A percentile compares a stretch with the other conserved stretches of the same genome.
Conservation (phyloP, 2,329 filamentous ascomycete species). For the Herpotrichia juniperi region DNA sequence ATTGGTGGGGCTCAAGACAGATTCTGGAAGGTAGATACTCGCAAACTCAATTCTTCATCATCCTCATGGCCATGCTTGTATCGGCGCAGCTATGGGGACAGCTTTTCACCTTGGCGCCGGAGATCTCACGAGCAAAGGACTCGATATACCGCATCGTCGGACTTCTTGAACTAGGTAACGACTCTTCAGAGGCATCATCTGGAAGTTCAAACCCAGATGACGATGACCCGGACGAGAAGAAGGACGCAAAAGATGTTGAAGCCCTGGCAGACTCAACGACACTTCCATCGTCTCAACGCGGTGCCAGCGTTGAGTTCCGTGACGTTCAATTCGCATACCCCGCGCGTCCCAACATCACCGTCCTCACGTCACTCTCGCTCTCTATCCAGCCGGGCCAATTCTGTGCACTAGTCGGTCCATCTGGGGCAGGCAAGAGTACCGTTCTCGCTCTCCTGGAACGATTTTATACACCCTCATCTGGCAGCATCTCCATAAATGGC, state of each 20-base stretch:
- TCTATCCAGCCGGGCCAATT: slow-evolving; percentile 65
- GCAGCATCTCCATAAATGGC: slow-evolving; percentile 60
- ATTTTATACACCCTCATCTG: slow-evolving; percentile 59
- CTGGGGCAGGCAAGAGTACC: slow-evolving; percentile 71
- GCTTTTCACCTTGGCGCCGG: slow-evolving; percentile 76
- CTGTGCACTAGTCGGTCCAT: slow-evolving; percentile 68
- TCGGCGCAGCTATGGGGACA: slow-evolving; percentile 76
- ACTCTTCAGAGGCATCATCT: slow-evolving; percentile 56
- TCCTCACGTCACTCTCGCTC: slow-evolving; percentile 63
- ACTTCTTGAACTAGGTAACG: slow-evolving; percentile 46
- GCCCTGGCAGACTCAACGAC: slow-evolving; percentile 27
- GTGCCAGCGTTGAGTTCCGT: slow-evolving; percentile 59
- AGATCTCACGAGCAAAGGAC: slow-evolving; percentile 70
- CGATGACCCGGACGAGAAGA: slow-evolving; percentile 65
- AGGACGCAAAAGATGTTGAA: slow-evolving; percentile 41
- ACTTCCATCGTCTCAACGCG: slow-evolving; percentile 73
- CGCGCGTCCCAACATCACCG: slow-evolving; percentile 62
- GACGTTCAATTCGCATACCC: slow-evolving; percentile 71
- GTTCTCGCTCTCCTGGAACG: slow-evolving; percentile 62
- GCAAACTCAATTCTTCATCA: slow-evolving; percentile 75
- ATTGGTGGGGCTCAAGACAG: slow-evolving; percentile 79
- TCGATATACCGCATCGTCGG: slow-evolving; percentile 82
- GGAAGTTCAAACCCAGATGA: slow-evolving; percentile 89
- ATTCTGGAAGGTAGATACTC: slow-evolving; percentile 71
- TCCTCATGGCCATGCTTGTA: slow-evolving; percentile 73